phyloP scores from a whole-genome alignment of 169 alveolate species.

The Eimeria necatrix region DNA sequence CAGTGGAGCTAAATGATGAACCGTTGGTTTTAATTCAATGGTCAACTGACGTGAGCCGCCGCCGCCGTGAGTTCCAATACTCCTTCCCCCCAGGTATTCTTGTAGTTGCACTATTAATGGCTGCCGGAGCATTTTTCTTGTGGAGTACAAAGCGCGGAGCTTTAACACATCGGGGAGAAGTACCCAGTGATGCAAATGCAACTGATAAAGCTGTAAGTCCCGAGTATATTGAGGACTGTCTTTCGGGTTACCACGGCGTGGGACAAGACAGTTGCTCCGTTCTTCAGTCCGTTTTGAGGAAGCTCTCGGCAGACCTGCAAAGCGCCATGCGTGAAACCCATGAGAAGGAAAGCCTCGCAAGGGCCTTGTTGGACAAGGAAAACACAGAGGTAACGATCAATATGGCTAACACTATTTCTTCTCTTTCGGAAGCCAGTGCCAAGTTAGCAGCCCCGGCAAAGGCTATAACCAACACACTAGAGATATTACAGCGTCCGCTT shows the following conservation, averaged over 20 bases:
- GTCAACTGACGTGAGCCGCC: slow-evolving; percentile 28
- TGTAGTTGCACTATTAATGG: background rate
- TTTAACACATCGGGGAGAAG: background rate
- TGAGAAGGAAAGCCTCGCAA: background rate
- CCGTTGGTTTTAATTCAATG: slow-evolving; percentile 27
- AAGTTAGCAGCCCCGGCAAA: slow-evolving; percentile 44
- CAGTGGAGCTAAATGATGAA: slow-evolving; percentile 49
- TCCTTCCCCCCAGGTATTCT: slow-evolving; percentile 27
- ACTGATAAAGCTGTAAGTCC: background rate
- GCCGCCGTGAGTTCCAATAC: background rate
- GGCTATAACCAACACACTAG: background rate
- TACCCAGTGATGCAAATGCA: background rate
- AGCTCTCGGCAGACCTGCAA: background rate
- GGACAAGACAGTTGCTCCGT: background rate
- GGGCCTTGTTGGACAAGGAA: background rate
- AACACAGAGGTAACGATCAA: background rate
- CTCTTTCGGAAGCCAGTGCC: slow-evolving; percentile 13
- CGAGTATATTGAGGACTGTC: background rate
- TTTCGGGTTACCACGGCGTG: background rate
- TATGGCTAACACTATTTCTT: background rate
- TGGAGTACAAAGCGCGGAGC: background rate
- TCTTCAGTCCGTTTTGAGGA: slow-evolving; percentile 16
- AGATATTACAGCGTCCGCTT: slow-evolving; percentile 19
- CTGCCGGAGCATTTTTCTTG: background rate
- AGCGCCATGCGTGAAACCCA: background rate